Evolutionary conservation across 2,329 filamentous ascomycete species (phyloP).

Genomic region (Cytospora paraplurivora): DNA sequence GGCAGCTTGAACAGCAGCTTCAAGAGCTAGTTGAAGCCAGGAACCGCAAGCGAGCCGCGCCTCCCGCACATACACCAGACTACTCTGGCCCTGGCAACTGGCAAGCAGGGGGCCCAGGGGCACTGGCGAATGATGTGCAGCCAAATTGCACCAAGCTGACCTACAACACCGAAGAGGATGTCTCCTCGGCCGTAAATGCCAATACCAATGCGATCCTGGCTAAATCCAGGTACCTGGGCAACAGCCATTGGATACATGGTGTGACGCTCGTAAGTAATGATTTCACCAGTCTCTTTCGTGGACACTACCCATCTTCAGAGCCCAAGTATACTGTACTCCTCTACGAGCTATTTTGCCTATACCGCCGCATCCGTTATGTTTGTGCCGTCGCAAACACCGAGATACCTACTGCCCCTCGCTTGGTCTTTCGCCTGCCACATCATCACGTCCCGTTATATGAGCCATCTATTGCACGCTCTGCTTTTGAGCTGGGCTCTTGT

Average conservation of each 20-base stretch:
- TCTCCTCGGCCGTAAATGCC: constrained; percentile 37
- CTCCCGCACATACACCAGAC: constrained; percentile 42
- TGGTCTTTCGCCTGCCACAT: too few species aligned
- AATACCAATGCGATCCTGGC: constrained; percentile 50
- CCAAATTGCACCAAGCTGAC: not conserved
- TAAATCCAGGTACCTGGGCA: constrained; percentile 59
- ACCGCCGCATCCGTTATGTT: too few species aligned
- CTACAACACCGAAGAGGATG: not conserved
- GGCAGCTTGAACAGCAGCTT: constrained; percentile 48
- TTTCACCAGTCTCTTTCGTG: not conserved
- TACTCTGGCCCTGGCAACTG: constrained; percentile 33
- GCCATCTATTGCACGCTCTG: too few species aligned
- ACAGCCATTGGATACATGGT: constrained; percentile 59
- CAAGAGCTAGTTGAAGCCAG: constrained; percentile 32
- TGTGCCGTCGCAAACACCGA: too few species aligned
- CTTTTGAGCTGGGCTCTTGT: too few species aligned
- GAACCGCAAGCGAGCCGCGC: constrained; percentile 23
- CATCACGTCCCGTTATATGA: too few species aligned
- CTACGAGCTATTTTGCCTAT: not conserved
- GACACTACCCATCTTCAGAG: not conserved
- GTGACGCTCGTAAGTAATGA: constrained; percentile 44
- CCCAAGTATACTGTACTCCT: not conserved
- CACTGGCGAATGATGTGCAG: not conserved
- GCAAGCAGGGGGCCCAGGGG: constrained; percentile 4
- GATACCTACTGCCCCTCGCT: too few species aligned